phyloP scores from a whole-genome alignment of 1,284 basidiomycete species.

The Heterobasidion irregulare region DNA sequence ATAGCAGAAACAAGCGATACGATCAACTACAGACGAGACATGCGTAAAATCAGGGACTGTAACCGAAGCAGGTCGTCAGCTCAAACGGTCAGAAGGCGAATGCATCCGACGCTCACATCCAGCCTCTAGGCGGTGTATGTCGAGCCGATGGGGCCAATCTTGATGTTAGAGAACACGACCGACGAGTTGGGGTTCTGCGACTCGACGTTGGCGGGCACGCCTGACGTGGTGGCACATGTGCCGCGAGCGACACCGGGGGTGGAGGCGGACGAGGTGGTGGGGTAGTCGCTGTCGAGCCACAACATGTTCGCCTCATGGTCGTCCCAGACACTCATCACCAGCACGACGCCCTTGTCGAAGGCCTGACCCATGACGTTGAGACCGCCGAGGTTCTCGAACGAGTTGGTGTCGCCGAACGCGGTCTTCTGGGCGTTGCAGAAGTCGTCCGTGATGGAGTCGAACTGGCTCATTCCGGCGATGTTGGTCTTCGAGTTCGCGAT shows the following conservation, averaged over 20 bases:
- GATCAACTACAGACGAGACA: too few relatives aligned
- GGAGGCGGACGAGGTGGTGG: constrained; percentile 29
- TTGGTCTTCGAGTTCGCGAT: constrained; percentile 40
- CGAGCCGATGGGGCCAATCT: constrained; percentile 42
- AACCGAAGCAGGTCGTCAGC: too few relatives aligned
- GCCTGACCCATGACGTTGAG: constrained; percentile 34
- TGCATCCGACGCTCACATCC: too few relatives aligned
- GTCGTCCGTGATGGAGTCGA: constrained; percentile 28
- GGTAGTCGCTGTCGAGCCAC: constrained; percentile 54
- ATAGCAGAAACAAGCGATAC: too few relatives aligned
- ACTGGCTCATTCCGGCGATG: constrained; percentile 28
- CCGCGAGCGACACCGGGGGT: constrained; percentile 44
- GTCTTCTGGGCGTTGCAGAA: constrained; percentile 32
- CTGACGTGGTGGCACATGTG: constrained; percentile 39
- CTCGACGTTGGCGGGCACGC: constrained; percentile 39
- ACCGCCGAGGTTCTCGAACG: constrained; percentile 25
- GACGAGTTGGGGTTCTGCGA: constrained; percentile 26
- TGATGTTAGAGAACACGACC: constrained; percentile 52
- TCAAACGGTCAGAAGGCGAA: too few relatives aligned
- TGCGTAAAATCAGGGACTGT: too few relatives aligned
- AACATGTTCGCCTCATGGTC: constrained; percentile 49
- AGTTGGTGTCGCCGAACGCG: constrained; percentile 26
- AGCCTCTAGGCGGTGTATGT: constrained; percentile 17
- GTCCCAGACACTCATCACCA: constrained; percentile 49
- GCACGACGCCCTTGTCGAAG: constrained; percentile 40